Evolutionary conservation across 805 yeast species (phyloP).

Genomic region (Spathaspora arborariae): DNA sequence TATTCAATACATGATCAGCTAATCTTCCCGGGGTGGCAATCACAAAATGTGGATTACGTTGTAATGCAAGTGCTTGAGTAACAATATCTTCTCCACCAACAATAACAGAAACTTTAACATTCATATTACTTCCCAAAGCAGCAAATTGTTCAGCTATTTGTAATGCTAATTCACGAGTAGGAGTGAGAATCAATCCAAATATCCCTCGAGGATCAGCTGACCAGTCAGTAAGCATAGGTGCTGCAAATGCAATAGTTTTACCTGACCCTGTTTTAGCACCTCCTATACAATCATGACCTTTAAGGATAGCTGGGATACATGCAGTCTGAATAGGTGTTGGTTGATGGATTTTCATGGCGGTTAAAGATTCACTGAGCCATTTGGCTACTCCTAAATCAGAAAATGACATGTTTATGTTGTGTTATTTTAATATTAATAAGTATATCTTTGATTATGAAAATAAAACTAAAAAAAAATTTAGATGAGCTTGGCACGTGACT

Average conservation of each 20-base stretch:
- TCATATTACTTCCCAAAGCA: constrained; percentile 88
- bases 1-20: constrained; percentile 83
- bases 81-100: constrained; percentile 96
- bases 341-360: constrained; percentile 72
- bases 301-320: constrained; percentile 82
- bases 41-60: constrained; percentile 85
- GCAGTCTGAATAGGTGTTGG: constrained; percentile 88
- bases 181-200: constrained; percentile 84
- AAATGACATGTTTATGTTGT: constrained; percentile 37
- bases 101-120: constrained; percentile 73
- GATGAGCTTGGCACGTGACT: not conserved
- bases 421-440: not conserved
- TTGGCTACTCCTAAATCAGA: constrained; percentile 69
- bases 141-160: constrained; percentile 97
- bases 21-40: constrained; percentile 97
- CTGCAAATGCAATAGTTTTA: constrained; percentile 95
- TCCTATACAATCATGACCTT: constrained; percentile 90
- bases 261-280: constrained; percentile 99
- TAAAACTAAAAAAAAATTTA: not conserved
- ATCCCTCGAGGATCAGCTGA: constrained; percentile 93
- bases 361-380: constrained; percentile 82
- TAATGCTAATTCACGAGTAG: constrained; percentile 89
- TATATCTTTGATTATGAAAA: not conserved
- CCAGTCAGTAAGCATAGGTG: constrained; percentile 95
- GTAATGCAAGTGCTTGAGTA: constrained; percentile 79